Evolutionary conservation across 139 green algal genomes (phyloP).

Genomic region (Micractinium conductrix): DNA sequence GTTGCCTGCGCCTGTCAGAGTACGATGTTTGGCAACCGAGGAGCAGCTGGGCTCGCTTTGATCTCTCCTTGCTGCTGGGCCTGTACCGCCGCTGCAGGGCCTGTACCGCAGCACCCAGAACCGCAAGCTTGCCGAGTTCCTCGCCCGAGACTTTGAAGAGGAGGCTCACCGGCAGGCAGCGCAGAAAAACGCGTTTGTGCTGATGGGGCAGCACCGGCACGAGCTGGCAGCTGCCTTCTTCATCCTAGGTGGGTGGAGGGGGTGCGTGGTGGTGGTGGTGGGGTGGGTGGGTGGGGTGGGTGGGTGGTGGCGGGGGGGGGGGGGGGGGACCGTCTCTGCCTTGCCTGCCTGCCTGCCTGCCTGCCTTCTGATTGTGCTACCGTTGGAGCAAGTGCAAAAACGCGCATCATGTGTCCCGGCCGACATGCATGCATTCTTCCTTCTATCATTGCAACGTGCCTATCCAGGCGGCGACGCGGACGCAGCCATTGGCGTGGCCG

Average conservation of each 20-base stretch:
- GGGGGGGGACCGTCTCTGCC: no score
- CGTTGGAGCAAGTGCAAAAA: neutral
- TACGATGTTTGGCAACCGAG: no score
- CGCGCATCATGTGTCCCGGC: no score
- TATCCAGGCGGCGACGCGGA: conserved; percentile 35
- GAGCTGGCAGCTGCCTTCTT: conserved; percentile 90
- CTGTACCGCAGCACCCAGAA: conserved; percentile 74
- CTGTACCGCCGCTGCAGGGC: conserved; percentile 54
- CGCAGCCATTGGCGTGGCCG: conserved; percentile 75
- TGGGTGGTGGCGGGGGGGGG: no score
- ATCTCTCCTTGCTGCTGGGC: no score
- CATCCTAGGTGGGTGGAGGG: conserved; percentile 64
- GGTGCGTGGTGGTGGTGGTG: no score
- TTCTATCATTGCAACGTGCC: neutral
- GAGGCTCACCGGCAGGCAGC: conserved; percentile 66
- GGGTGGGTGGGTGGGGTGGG: no score
- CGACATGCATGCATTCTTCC: no score
- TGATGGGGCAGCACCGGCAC: conserved; percentile 87
- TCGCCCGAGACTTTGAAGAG: conserved; percentile 78
- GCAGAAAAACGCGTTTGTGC: conserved; percentile 83
- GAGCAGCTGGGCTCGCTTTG: no score
- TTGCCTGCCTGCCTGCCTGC: no score
- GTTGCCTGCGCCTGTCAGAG: no score
- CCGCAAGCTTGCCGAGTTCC: conserved; percentile 83
- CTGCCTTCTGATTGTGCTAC: neutral